Evolutionary conservation across 805 yeast species (phyloP).

Genomic region (Candida ficus): DNA sequence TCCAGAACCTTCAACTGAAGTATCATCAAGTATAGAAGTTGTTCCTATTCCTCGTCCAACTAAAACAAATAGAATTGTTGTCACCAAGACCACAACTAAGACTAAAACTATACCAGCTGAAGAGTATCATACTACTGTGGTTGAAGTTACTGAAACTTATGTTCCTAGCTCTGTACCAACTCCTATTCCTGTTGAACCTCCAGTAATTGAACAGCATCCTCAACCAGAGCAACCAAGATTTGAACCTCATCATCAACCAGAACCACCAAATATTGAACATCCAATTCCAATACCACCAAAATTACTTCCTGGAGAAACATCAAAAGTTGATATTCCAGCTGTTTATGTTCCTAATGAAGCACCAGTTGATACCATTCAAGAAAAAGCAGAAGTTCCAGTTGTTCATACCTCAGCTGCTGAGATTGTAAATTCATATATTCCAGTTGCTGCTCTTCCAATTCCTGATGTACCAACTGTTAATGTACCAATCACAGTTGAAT

Average conservation of each 20-base stretch:
- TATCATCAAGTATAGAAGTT: too few relatives aligned
- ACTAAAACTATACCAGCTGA: not conserved
- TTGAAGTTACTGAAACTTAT: not conserved
- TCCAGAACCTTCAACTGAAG: not conserved
- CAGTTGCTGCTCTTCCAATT: not conserved
- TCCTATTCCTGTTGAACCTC: not conserved
- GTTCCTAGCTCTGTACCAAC: not conserved
- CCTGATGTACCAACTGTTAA: not conserved
- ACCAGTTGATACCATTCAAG: too few relatives aligned
- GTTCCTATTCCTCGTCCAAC: conserved; percentile 1
- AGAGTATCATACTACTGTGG: not conserved
- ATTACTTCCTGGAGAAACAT: too few relatives aligned
- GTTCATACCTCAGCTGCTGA: not conserved
- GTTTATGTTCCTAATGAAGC: too few relatives aligned
- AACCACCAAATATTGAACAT: not conserved
- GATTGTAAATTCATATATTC: not conserved
- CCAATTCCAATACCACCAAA: not conserved
- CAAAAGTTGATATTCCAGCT: too few relatives aligned
- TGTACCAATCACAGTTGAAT: too few relatives aligned
- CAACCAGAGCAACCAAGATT: too few relatives aligned
- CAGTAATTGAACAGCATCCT: not conserved
- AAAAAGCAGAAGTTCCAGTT: too few relatives aligned
- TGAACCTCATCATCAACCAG: too few relatives aligned
- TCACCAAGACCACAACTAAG: not conserved
- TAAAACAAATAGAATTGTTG: not conserved